phyloP scores from a whole-genome alignment of 129 eudicot genomes.

The Flaveria brownii region DNA sequence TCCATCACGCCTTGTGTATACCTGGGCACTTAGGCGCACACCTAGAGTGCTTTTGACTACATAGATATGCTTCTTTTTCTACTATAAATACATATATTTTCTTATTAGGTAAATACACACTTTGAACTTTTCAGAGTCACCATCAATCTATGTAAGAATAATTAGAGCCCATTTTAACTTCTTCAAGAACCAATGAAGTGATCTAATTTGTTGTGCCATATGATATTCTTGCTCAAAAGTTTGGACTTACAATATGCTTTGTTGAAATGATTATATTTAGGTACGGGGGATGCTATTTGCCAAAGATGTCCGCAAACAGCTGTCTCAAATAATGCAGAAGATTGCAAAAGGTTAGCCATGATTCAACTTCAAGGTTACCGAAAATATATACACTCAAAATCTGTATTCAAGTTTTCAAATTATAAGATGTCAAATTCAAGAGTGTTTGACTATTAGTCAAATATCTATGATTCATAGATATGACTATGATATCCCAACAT shows the following conservation, averaged over 20 bases:
- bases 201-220: not conserved
- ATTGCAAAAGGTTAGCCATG: constrained; percentile 66
- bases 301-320: constrained; percentile 86
- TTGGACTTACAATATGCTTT: constrained; percentile 16
- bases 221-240: constrained; percentile 11
- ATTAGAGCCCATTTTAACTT: too few relatives aligned
- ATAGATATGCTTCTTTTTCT: not conserved
- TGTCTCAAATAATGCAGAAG: constrained; percentile 91
- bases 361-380: constrained; percentile 15
- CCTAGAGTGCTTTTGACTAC: not conserved
- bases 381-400: constrained; percentile 1
- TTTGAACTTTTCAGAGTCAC: too few relatives aligned
- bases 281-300: constrained; percentile 93
- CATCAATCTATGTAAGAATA: too few relatives aligned
- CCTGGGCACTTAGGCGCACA: not conserved
- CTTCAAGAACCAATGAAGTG: not conserved
- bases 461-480: constrained; percentile 8
- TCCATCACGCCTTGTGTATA: not conserved
- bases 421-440: not conserved
- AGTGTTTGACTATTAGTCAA: constrained; percentile 10
- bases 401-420: constrained; percentile 5
- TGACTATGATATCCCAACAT: constrained; percentile 4
- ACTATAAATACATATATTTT: not conserved
- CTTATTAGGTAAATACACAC: not conserved
- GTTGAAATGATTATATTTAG: constrained; percentile 28